Conservation (phyloP, 768 basidiomycete species). For the Termitomyces sp. region DNA sequence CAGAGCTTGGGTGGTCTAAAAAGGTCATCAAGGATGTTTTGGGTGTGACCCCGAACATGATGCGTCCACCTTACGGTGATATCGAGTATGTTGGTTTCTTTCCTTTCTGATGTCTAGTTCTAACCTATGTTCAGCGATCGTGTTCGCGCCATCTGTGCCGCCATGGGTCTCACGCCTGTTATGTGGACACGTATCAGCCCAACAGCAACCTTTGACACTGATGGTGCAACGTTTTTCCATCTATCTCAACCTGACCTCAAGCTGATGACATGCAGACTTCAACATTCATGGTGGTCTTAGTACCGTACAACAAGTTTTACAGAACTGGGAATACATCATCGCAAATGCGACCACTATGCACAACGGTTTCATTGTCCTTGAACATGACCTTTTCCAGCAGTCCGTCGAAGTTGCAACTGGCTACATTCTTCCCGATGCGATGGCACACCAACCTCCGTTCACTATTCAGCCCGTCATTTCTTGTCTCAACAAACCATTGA, state of each 20-base stretch:
- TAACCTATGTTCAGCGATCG: conserved; percentile 54
- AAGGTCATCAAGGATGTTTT: conserved; percentile 81
- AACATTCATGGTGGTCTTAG: conserved; percentile 68
- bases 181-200: conserved; percentile 78
- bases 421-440: conserved; percentile 80
- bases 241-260: neutral
- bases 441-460: conserved; percentile 62
- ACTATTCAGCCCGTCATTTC: conserved; percentile 67
- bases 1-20: conserved; percentile 85
- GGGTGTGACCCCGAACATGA: conserved; percentile 74
- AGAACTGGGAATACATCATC: conserved; percentile 75
- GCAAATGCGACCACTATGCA: conserved; percentile 51
- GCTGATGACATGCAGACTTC: conserved; percentile 53
- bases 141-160: conserved; percentile 77
- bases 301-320: conserved; percentile 55
- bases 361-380: conserved; percentile 87
- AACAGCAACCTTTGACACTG: conserved; percentile 66
- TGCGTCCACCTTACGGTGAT: conserved; percentile 82
- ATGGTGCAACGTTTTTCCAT: conserved; percentile 35
- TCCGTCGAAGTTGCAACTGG: conserved; percentile 83
- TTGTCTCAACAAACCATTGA: conserved; percentile 57
- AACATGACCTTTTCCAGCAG: conserved; percentile 85
- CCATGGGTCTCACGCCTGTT: conserved; percentile 81
- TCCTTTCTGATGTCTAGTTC: neutral
- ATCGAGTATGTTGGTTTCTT: conserved; percentile 50